These are phyloP conservation scores for Thermochaetoides thermophila DNA, from an alignment of 495 filamentous ascomycete species.

Conservation along the genomic window DNA sequence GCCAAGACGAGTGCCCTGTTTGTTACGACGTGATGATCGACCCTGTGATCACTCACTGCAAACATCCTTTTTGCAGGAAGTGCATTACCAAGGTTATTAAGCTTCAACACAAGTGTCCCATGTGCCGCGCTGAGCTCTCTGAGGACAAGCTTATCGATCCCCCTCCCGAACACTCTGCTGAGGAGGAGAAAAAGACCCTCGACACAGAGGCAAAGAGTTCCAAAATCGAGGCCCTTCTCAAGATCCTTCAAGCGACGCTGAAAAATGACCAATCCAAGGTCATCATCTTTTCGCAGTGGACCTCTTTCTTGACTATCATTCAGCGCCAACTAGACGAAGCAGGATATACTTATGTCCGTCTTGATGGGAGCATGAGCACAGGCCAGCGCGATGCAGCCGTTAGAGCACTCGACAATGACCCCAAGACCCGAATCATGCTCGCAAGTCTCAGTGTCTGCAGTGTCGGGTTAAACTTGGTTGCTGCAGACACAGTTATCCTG, in stretches of 20 bases:
- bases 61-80: slow-evolving; percentile 59
- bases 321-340: slow-evolving; percentile 50
- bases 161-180: slow-evolving; percentile 33
- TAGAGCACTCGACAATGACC: slow-evolving; percentile 47
- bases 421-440: slow-evolving; percentile 61
- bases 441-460: slow-evolving; percentile 70
- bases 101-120: slow-evolving; percentile 68
- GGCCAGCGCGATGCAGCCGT: slow-evolving; percentile 55
- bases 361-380: slow-evolving; percentile 72
- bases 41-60: slow-evolving; percentile 80
- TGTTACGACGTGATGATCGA: slow-evolving; percentile 61
- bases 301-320: slow-evolving; percentile 69
- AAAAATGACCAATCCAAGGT: slow-evolving; percentile 60
- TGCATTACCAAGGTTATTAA: slow-evolving; percentile 74
- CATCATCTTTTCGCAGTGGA: slow-evolving; percentile 91
- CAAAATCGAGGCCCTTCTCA: slow-evolving; percentile 71
- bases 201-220: slow-evolving; percentile 55
- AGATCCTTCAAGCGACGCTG: slow-evolving; percentile 59
- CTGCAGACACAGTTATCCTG: slow-evolving; percentile 76
- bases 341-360: slow-evolving; percentile 51
- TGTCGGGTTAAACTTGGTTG: slow-evolving; percentile 80
- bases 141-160: slow-evolving; percentile 48
- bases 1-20: slow-evolving; percentile 69
- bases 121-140: slow-evolving; percentile 67
- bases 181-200: slow-evolving; percentile 30